These are phyloP conservation scores for Litchi chinensis DNA, from an alignment of 345 rosid species.

Conservation along the genomic window DNA sequence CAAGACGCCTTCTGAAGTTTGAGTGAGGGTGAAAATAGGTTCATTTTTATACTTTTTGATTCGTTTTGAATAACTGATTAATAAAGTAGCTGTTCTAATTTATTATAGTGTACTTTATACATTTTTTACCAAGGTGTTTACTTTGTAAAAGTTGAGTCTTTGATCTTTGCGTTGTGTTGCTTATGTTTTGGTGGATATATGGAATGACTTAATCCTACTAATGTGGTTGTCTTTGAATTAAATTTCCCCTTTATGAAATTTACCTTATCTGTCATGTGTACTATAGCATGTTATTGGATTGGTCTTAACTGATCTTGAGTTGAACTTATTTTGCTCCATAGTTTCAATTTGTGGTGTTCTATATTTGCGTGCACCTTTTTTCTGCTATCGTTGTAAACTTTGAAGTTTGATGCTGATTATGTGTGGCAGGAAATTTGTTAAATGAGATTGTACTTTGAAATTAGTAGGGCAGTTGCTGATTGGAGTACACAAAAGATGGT, in stretches of 20 bases:
- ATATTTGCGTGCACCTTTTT: background rate
- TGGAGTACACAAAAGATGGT: background rate
- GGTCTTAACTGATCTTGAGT: background rate
- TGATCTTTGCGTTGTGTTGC: background rate
- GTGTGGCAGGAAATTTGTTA: background rate
- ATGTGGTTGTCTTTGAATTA: background rate
- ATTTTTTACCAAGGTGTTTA: background rate
- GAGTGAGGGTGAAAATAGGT: slow-evolving; percentile 26
- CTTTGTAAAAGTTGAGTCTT: background rate
- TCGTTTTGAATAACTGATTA: background rate
- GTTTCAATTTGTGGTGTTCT: background rate
- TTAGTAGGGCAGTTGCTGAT: background rate
- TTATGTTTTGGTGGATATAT: background rate
- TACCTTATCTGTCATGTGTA: background rate
- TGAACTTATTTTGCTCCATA: background rate
- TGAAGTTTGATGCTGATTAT: background rate
- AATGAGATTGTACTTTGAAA: background rate
- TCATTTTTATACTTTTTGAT: slow-evolving; percentile 6
- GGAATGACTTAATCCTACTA: slow-evolving; percentile 11
- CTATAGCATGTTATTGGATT: background rate
- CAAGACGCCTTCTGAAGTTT: slow-evolving; percentile 78
- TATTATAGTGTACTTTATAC: background rate
- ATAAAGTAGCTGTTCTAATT: background rate
- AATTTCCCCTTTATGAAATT: background rate
- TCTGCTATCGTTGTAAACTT: background rate